phyloP scores from a whole-genome alignment of 129 eudicot genomes.

The Scalesia atractyloides region DNA sequence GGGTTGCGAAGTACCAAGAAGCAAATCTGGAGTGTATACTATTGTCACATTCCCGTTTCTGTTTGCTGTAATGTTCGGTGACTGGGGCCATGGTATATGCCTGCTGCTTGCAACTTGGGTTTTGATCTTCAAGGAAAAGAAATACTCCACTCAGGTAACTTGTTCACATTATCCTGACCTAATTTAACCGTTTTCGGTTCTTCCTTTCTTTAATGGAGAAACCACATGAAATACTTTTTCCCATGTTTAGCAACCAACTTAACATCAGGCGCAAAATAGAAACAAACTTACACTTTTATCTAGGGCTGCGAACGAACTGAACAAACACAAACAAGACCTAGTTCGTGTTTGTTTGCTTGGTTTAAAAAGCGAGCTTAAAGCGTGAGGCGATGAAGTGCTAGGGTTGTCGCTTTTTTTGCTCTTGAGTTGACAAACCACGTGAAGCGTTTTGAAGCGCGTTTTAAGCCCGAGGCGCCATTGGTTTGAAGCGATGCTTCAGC shows the following conservation, averaged over 20 bases:
- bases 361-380: too few species aligned
- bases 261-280: neutral
- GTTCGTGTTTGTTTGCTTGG: too few species aligned
- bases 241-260: neutral
- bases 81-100: conserved; percentile 96
- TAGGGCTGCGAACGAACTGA: too few species aligned
- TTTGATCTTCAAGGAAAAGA: conserved; percentile 67
- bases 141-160: conserved; percentile 68
- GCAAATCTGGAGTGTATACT: conserved; percentile 87
- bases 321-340: too few species aligned
- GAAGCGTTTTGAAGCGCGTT: too few species aligned
- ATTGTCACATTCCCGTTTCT: conserved; percentile 89
- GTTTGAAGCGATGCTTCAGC: too few species aligned
- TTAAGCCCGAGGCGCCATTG: too few species aligned
- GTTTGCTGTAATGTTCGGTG: conserved; percentile 96
- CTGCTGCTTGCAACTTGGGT: conserved; percentile 58
- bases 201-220: neutral
- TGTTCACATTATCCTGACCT: conserved; percentile 12
- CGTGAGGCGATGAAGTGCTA: too few species aligned
- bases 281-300: neutral
- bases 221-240: neutral
- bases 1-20: conserved; percentile 95
- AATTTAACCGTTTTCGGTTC: neutral
- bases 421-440: too few species aligned
- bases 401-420: too few species aligned